phyloP scores from a whole-genome alignment of 768 basidiomycete genomes.

The Leccinum imitatum region DNA sequence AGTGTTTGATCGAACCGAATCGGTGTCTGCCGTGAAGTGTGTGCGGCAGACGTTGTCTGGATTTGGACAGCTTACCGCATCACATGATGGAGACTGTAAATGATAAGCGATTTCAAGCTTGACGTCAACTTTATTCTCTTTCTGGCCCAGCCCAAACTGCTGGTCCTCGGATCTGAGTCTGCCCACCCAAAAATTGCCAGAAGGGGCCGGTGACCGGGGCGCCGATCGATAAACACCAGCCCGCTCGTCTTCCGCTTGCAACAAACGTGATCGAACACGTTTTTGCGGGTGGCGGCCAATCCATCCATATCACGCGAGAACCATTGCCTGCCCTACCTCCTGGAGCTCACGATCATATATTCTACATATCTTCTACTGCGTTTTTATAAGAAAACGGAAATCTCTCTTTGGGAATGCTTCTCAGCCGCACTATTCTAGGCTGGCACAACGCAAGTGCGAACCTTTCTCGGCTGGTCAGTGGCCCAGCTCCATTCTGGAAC shows the following conservation, averaged over 20 bases:
- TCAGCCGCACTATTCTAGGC: conserved; percentile 28
- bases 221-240: conserved; percentile 33
- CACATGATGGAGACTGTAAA: conserved; percentile 10
- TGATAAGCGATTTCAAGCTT: conserved; percentile 19
- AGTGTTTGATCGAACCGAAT: conserved; percentile 20
- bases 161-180: conserved; percentile 23
- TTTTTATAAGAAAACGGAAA: conserved; percentile 9
- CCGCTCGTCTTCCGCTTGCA: conserved; percentile 9
- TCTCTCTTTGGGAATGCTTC: conserved; percentile 17
- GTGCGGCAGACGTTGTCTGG: not conserved
- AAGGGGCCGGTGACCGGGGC: conserved; percentile 21
- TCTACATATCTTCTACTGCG: conserved; percentile 11
- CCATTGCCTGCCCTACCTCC: not conserved
- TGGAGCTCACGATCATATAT: conserved; percentile 25
- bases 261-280: conserved; percentile 12
- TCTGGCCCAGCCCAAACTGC: not conserved
- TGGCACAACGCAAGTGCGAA: conserved; percentile 20
- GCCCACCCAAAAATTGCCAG: conserved; percentile 4
- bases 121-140: conserved; percentile 20
- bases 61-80: conserved; percentile 9
- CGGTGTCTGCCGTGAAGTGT: conserved; percentile 9
- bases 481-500: conserved; percentile 13
- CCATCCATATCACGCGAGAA: conserved; percentile 21
- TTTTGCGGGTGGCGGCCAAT: conserved; percentile 15
- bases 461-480: conserved; percentile 20